Evolutionary conservation across 2,329 filamentous ascomycete genomes (phyloP).

Genomic region (Rutstroemia sp.): DNA sequence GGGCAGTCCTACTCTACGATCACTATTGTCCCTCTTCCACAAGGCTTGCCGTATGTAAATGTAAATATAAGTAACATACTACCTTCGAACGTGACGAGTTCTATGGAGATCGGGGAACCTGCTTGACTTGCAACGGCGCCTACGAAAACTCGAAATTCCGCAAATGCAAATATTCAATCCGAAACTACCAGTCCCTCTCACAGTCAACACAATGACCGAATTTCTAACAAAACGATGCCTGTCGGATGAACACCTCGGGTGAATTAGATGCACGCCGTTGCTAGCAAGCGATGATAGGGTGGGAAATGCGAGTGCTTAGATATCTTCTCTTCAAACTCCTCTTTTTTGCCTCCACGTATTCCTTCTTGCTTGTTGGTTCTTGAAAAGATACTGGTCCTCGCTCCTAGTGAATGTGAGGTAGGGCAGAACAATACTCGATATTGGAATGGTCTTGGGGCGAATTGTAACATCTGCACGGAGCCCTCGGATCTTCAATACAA

Average conservation of each 20-base stretch:
- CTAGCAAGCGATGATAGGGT: neutral
- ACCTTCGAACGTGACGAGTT: neutral
- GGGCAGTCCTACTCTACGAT: neutral
- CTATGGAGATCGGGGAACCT: neutral
- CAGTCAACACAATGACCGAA: slow-evolving; percentile 10
- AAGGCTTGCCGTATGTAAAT: neutral
- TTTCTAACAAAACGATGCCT: slow-evolving; percentile 14
- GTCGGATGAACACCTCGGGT: slow-evolving; percentile 13
- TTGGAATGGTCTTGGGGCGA: neutral
- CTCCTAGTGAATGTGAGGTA: neutral
- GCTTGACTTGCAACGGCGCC: neutral
- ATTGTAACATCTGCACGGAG: too few relatives aligned
- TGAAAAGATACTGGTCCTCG: neutral
- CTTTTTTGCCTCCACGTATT: too few relatives aligned
- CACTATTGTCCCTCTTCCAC: neutral
- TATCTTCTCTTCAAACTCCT: too few relatives aligned
- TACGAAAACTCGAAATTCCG: neutral
- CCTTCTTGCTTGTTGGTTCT: too few relatives aligned
- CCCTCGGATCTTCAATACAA: neutral
- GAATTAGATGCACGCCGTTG: neutral
- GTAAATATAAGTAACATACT: neutral
- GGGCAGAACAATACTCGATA: neutral
- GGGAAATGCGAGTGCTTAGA: neutral
- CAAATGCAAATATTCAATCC: neutral
- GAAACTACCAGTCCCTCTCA: neutral